Evolutionary conservation across 179 eudicot genomes (phyloP), one percentile per base, ranked within the genome.

Genomic region (Spergularia azorica): DNA sequence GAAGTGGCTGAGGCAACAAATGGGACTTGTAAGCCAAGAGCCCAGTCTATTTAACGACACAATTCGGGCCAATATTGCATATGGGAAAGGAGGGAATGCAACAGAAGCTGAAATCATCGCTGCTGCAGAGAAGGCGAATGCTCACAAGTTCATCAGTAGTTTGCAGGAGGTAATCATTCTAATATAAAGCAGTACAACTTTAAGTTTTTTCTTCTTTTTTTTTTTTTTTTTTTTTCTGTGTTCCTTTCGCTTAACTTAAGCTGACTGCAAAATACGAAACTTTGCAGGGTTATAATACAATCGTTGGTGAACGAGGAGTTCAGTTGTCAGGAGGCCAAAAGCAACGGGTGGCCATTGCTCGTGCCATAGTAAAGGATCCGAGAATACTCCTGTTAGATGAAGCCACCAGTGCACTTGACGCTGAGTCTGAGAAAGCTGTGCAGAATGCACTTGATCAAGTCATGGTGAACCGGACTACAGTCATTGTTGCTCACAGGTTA

Each of bases 291-390:
- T 81, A 81, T 15, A 70, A 58, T 51, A 81, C 80, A 36, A 55
- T 65, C 2, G 84, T 76, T 4, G 84, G 80, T 13, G 84, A 81
- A 64, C 74, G 80, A 14, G 77, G 77, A 32, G 69, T 76, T 36
- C 80, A 81, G 50, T 56, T 77, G 16, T 81, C 80, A 3, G 84
- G 84, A 16, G 84, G 80, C 2, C 84, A 81, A 6, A 81, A 81
- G 51, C 84, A 81, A n/a, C 39, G 84, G 39, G 76, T 81, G 11
- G 80, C 84, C 17, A 81, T 81, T 10, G 80, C 73, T 0, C 51
- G 80, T 8, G 83, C 83, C 36, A 81, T 81, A 67, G 73, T 81
- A 21, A 81, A 76, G 80, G 39, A 77, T 68, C 80, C 77, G 5
- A 54, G 70, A 70, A 81, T 81, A 13, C 71, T 81, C 5, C 80